A percentile compares a stretch with the other conserved stretches of the same genome.
phyloP scores from a whole-genome alignment of 164 flowering plant species.

The Stephania cephalantha region DNA sequence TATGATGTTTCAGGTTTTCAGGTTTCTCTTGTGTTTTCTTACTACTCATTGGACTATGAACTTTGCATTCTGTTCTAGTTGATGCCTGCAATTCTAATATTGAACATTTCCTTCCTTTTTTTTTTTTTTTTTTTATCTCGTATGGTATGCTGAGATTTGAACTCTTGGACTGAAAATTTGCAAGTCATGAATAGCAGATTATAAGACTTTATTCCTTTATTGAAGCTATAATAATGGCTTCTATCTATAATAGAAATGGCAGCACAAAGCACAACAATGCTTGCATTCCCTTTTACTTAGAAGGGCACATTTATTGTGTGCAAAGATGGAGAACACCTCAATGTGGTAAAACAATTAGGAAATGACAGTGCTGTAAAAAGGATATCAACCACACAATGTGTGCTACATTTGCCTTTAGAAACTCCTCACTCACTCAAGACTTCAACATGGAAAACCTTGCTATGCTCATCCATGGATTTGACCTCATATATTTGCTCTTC shows the following conservation, averaged over 20 bases:
- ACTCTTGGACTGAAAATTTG: too few species aligned
- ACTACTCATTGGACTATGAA: too few species aligned
- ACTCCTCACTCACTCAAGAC: neutral
- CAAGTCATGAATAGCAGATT: neutral
- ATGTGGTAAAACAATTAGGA: neutral
- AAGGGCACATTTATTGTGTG: neutral
- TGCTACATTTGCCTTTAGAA: neutral
- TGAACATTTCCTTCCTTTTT: too few species aligned
- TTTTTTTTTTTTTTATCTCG: too few species aligned
- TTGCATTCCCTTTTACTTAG: neutral
- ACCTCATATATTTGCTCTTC: neutral
- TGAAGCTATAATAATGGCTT: neutral
- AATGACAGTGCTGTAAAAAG: neutral
- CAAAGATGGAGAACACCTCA: neutral
- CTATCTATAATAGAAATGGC: neutral
- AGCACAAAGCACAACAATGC: neutral
- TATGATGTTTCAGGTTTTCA: too few species aligned
- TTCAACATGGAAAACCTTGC: neutral
- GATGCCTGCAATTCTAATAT: neutral
- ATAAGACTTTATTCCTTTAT: neutral
- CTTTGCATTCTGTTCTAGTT: neutral
- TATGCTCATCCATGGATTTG: neutral
- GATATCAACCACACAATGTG: neutral
- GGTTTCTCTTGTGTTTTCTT: too few species aligned
- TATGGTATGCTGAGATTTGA: too few species aligned